Percentiles rank a stretch among this genome's conserved stretches.
These are phyloP conservation scores for Alternaria postmessia DNA, from an alignment of 2,329 filamentous ascomycete genomes.

Conservation along the genomic window DNA sequence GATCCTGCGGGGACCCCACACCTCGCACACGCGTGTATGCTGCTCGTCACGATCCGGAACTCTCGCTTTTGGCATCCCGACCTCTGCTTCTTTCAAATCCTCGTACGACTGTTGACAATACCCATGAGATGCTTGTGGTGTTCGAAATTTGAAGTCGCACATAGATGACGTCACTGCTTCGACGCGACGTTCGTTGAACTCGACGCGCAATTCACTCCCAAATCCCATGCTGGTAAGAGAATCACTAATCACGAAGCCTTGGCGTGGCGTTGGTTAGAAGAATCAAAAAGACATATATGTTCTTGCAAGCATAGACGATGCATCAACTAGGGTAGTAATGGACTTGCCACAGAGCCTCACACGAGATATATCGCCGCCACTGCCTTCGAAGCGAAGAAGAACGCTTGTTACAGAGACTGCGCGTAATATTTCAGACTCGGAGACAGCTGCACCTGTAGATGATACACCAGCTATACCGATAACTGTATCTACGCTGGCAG, in stretches of 20 bases:
- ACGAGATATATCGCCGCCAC: conserved; percentile 37
- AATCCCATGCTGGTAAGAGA: not conserved
- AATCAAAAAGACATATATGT: not conserved
- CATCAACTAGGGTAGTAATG: conserved; percentile 10
- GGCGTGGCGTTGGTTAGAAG: not conserved
- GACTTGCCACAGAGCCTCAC: conserved; percentile 26
- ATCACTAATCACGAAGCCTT: not conserved
- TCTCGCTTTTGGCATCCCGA: conserved; percentile 21
- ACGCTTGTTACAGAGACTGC: not conserved
- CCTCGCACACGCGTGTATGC: conserved; percentile 24
- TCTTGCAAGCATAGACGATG: not conserved
- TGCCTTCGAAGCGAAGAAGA: conserved; percentile 24
- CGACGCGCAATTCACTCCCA: not conserved
- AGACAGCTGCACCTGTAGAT: not conserved
- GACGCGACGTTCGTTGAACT: not conserved
- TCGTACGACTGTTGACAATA: not conserved
- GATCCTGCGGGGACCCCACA: conserved; percentile 23
- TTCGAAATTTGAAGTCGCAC: not conserved
- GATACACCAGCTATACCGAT: not conserved
- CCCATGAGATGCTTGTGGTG: not conserved
- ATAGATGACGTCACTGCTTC: not conserved
- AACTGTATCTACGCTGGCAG: conserved; percentile 45
- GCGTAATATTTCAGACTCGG: not conserved
- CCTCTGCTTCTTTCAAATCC: not conserved
- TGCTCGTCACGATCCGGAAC: conserved; percentile 20